A percentile compares a stretch with the other conserved stretches of the same genome.
Evolutionary conservation across 176 grass and related monocot species (phyloP).

Genomic region (Areca catechu): DNA sequence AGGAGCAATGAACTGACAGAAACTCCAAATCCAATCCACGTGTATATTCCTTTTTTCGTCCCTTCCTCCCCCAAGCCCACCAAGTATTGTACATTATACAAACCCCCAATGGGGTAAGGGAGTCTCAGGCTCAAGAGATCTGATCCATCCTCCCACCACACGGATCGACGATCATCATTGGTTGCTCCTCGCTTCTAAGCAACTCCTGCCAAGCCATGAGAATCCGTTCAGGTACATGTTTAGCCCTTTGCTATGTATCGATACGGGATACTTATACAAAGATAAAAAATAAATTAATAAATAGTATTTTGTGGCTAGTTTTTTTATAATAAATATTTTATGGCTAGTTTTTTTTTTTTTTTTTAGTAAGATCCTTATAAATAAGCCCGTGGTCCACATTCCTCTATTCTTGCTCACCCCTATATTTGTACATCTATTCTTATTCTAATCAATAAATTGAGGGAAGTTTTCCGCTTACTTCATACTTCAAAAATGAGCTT

Average conservation of each 20-base stretch:
- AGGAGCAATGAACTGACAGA: conserved; percentile 26
- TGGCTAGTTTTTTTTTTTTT: too few species aligned
- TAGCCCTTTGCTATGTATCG: not conserved
- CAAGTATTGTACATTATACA: conserved; percentile 32
- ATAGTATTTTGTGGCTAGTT: too few species aligned
- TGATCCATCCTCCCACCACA: conserved; percentile 21
- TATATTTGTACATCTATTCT: too few species aligned
- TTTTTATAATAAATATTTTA: too few species aligned
- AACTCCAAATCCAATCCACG: conserved; percentile 24
- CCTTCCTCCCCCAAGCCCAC: conserved; percentile 4
- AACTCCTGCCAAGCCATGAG: conserved; percentile 11
- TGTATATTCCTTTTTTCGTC: not conserved
- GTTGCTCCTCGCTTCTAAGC: conserved; percentile 5
- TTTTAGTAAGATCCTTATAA: too few species aligned
- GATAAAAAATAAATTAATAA: too few species aligned
- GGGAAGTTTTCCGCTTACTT: too few species aligned
- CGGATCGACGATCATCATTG: conserved; percentile 13
- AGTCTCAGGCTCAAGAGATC: conserved; percentile 17
- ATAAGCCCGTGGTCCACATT: too few species aligned
- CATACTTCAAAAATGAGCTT: too few species aligned
- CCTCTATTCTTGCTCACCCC: too few species aligned
- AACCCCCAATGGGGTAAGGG: conserved; percentile 30
- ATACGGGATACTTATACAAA: too few species aligned
- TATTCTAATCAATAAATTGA: too few species aligned
- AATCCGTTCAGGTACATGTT: conserved; percentile 16